phyloP scores from a whole-genome alignment of 768 basidiomycete genomes.

The Suillus sp. region DNA sequence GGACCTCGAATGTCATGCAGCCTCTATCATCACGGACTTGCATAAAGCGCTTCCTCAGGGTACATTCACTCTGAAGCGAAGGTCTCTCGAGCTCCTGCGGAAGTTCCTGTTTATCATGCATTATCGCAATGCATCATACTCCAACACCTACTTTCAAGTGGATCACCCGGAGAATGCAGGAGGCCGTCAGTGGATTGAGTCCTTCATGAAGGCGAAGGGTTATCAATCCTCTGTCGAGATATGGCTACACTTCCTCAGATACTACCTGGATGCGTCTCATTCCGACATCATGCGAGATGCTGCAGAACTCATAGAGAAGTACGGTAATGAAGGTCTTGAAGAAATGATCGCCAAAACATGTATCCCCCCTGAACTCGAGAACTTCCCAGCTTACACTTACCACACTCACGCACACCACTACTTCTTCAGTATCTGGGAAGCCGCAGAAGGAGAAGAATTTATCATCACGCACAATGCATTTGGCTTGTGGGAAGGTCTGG shows the following conservation, averaged over 20 bases:
- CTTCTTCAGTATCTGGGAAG: conserved; percentile 40
- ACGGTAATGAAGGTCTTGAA: conserved; percentile 1
- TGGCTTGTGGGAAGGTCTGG: conserved; percentile 38
- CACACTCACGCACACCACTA: conserved; percentile 28
- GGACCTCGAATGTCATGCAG: conserved; percentile 32
- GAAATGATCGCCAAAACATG: neutral
- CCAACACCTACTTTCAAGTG: conserved; percentile 31
- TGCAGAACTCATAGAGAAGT: conserved; percentile 8
- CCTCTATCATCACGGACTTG: conserved; percentile 25
- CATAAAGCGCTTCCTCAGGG: conserved; percentile 10
- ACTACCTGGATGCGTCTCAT: conserved; percentile 38
- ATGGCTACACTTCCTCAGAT: conserved; percentile 36
- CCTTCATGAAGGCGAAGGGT: conserved; percentile 25
- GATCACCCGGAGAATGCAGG: conserved; percentile 23
- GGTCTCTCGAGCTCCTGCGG: conserved; percentile 31
- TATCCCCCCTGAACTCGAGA: conserved; percentile 17
- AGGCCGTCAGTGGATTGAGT: conserved; percentile 27
- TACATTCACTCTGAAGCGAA: conserved; percentile 29
- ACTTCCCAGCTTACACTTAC: conserved; percentile 30
- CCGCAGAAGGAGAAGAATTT: conserved; percentile 37
- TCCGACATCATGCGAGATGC: conserved; percentile 14
- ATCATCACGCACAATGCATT: conserved; percentile 35
- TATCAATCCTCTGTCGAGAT: conserved; percentile 27
- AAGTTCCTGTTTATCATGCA: conserved; percentile 43
- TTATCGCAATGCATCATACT: conserved; percentile 28